Percentiles rank a stretch among this genome's conserved stretches.
Evolutionary conservation across 2,329 filamentous ascomycete genomes (phyloP).

Genomic region (Botrytis medusae): DNA sequence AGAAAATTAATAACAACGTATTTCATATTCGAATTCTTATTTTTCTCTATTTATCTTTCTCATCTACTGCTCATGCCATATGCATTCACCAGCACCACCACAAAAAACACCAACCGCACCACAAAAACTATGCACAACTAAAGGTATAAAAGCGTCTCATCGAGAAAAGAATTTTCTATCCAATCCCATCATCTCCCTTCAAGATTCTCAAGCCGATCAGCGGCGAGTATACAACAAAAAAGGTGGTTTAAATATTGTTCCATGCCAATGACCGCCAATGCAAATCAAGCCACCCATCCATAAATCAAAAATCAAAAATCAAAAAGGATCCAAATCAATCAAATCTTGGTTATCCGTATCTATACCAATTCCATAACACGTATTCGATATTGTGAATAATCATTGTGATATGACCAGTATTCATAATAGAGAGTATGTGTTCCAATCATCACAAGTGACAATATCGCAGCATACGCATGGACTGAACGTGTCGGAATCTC

Average conservation of each 20-base stretch:
- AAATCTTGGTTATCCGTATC: neutral
- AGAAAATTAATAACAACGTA: neutral
- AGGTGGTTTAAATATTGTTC: neutral
- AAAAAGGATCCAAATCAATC: constrained; percentile 1
- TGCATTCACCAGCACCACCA: neutral
- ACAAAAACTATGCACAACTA: constrained; percentile 8
- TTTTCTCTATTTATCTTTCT: neutral
- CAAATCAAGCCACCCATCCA: constrained; percentile 6
- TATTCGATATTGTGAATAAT: neutral
- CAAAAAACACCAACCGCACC: neutral
- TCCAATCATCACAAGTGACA: neutral
- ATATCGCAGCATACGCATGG: neutral
- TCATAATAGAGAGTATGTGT: neutral
- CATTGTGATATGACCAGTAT: neutral
- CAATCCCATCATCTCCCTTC: neutral
- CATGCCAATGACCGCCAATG: neutral
- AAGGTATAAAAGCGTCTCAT: neutral
- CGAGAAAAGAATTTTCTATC: neutral
- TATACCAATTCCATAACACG: neutral
- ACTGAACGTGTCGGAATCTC: neutral
- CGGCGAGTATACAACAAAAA: constrained; percentile 19
- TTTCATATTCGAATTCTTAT: neutral
- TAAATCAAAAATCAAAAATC: neutral
- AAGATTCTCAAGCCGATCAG: constrained; percentile 21
- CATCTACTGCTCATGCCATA: neutral